A percentile compares a stretch with the other conserved stretches of the same genome.
phyloP scores from a whole-genome alignment of 164 flowering plant species.

The Umbellularia californica region DNA sequence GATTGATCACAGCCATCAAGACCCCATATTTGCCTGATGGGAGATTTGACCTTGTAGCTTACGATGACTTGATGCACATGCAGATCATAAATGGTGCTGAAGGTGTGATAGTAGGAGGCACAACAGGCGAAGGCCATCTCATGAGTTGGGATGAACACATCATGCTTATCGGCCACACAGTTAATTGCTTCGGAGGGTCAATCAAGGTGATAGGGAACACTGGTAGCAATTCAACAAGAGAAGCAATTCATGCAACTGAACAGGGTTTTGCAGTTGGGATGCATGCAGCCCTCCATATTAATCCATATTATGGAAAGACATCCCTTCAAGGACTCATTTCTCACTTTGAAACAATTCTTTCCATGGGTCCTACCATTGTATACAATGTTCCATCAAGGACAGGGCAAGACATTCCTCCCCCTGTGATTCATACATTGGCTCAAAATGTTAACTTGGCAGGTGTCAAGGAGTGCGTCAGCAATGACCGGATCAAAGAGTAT shows the following conservation, averaged over 20 bases:
- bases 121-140: conserved; percentile 93
- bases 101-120: conserved; percentile 86
- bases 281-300: conserved; percentile 93
- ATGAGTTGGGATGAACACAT: conserved; percentile 99
- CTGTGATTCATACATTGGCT: conserved; percentile 47
- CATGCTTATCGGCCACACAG: conserved; percentile 93
- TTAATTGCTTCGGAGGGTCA: conserved; percentile 76
- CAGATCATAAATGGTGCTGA: conserved; percentile 70
- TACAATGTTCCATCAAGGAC: conserved; percentile 85
- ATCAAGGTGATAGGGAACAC: conserved; percentile 91
- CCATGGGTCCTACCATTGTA: conserved; percentile 78
- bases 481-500: conserved; percentile 58
- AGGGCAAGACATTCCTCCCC: conserved; percentile 82
- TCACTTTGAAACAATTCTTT: conserved; percentile 67
- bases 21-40: conserved; percentile 96
- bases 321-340: conserved; percentile 68
- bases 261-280: conserved; percentile 95
- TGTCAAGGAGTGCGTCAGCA: conserved; percentile 83
- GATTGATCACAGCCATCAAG: conserved; percentile 84
- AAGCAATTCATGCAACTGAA: conserved; percentile 91
- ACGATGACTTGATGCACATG: conserved; percentile 68
- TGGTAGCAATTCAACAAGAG: conserved; percentile 89
- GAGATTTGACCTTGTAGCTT: conserved; percentile 69
- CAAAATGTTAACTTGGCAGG: conserved; percentile 66
- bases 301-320: conserved; percentile 93